phyloP scores from a whole-genome alignment of 129 eudicot species.

The Helianthus annuus region HanXRQr2.0-SUNRISE NC_035441.2:159920011-159920510 shows the following conservation, averaged over 20 bases:
- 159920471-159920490: no score
- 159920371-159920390: no score
- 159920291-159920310: no score
- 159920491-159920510: no score
- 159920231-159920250: slow-evolving; percentile 78
- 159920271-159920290: no score
- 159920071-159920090: neutral
- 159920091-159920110: neutral
- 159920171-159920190: slow-evolving; percentile 77
- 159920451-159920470: no score
- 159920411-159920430: no score
- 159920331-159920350: no score
- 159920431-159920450: no score
- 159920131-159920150: slow-evolving; percentile 98
- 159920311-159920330: no score
- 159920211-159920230: slow-evolving; percentile 52
- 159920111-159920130: slow-evolving; percentile 69
- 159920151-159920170: slow-evolving; percentile 78
- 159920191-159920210: slow-evolving; percentile 51
- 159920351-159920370: no score
- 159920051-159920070: neutral
- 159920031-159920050: slow-evolving; percentile 89
- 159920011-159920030: slow-evolving; percentile 95
- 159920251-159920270: slow-evolving; percentile 36
- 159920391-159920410: no score